Conservation (phyloP, 2,329 filamentous ascomycete genomes). For the Rutstroemia sp. region DNA sequence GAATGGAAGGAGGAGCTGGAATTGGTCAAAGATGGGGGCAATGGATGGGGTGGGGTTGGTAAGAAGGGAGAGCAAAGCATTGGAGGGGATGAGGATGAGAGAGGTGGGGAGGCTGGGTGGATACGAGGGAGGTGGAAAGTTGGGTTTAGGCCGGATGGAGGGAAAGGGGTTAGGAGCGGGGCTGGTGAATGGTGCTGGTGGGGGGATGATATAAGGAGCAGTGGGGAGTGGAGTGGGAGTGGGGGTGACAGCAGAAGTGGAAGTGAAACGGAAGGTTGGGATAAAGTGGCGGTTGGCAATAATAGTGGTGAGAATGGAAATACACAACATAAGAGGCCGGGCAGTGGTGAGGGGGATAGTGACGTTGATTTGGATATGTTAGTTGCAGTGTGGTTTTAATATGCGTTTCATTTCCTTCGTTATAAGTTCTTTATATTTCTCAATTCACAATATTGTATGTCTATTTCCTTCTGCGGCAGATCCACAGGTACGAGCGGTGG, state of each 20-base stretch:
- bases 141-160: not conserved
- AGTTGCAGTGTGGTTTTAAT: constrained; percentile 6
- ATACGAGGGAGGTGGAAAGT: not conserved
- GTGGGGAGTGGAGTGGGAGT: not conserved
- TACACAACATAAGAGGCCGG: not conserved
- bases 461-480: too few species aligned
- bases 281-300: not conserved
- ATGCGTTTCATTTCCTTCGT: not conserved
- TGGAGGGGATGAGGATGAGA: constrained; percentile 6
- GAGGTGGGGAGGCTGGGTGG: constrained; percentile 1
- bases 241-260: not conserved
- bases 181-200: not conserved
- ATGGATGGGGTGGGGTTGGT: constrained; percentile 3
- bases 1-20: constrained; percentile 7
- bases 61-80: not conserved
- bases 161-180: not conserved
- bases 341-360: not conserved
- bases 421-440: too few species aligned
- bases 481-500: too few species aligned
- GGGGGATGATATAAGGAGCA: not conserved
- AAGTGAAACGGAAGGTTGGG: not conserved
- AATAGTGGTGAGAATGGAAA: not conserved
- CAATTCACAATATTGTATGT: too few species aligned
- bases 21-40: not conserved
- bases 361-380: constrained; percentile 5